Conservation (phyloP, 805 yeast genomes). For the Candida stauntonica region DNA sequence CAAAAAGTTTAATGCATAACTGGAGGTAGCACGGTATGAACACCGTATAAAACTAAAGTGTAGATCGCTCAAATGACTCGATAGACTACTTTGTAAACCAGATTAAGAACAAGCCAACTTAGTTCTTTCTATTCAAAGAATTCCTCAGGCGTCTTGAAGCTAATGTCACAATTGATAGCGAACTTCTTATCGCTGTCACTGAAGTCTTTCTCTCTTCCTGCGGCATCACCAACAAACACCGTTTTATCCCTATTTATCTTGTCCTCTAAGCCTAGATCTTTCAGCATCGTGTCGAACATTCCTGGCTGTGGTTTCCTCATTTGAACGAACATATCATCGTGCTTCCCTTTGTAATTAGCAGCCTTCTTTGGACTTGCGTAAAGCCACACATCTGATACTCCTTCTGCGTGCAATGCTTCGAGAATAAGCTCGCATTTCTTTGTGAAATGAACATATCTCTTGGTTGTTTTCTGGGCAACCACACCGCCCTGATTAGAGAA, state of each 20-base stretch:
- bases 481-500: slow-evolving; percentile 87
- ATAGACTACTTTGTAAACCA: too few relatives aligned
- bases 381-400: slow-evolving; percentile 36
- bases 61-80: too few relatives aligned
- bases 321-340: slow-evolving; percentile 16
- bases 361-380: slow-evolving; percentile 65
- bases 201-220: slow-evolving; percentile 75
- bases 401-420: slow-evolving; percentile 26
- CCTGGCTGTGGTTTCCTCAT: slow-evolving; percentile 77
- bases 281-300: slow-evolving; percentile 59
- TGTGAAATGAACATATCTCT: slow-evolving; percentile 36
- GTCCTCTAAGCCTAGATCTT: slow-evolving; percentile 28
- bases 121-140: too few relatives aligned
- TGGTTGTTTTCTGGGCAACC: slow-evolving; percentile 35
- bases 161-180: slow-evolving; percentile 53
- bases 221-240: slow-evolving; percentile 93
- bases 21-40: too few relatives aligned
- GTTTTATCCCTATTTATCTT: slow-evolving; percentile 40
- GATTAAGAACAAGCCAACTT: too few relatives aligned
- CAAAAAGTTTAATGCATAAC: too few relatives aligned
- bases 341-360: slow-evolving; percentile 20
- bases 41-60: too few relatives aligned
- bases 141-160: slow-evolving; percentile 71
- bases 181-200: slow-evolving; percentile 74
- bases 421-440: slow-evolving; percentile 38